Conservation (phyloP, 305 asterid genomes). For the Salvia sclarea region DNA sequence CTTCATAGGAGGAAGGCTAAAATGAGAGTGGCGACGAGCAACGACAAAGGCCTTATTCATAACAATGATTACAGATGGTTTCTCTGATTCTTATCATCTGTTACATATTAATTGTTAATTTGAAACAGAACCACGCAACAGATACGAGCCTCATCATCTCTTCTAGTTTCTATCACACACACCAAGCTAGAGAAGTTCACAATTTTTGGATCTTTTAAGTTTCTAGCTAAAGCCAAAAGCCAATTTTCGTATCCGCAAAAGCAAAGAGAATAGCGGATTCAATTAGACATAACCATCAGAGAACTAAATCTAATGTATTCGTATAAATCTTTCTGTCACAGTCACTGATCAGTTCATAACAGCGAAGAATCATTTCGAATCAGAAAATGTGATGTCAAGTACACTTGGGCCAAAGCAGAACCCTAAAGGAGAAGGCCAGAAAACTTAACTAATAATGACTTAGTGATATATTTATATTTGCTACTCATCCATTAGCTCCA, state of each 20-base stretch:
- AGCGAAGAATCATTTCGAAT: not conserved
- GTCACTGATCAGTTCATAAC: slow-evolving; percentile 1
- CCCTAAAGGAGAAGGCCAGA: not conserved
- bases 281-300: not conserved
- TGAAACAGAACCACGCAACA: not conserved
- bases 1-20: too few species aligned
- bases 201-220: too few species aligned
- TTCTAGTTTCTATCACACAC: not conserved
- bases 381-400: not conserved
- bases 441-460: slow-evolving; percentile 6
- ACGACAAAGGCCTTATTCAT: too few species aligned
- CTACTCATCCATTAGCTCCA: slow-evolving; percentile 5
- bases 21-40: too few species aligned
- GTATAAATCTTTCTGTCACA: not conserved
- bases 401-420: not conserved
- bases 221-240: not conserved
- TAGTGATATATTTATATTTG: not conserved
- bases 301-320: not conserved
- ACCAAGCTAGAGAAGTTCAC: not conserved
- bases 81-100: too few species aligned
- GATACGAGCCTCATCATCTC: not conserved
- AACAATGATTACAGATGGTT: too few species aligned
- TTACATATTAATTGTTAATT: not conserved
- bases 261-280: not conserved
- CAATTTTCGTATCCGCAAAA: not conserved